A percentile compares a stretch with the other conserved stretches of the same genome.
These are phyloP conservation scores for Eimeria brunetti DNA, from an alignment of 169 alveolate genomes.

Conservation along the genomic window DNA sequence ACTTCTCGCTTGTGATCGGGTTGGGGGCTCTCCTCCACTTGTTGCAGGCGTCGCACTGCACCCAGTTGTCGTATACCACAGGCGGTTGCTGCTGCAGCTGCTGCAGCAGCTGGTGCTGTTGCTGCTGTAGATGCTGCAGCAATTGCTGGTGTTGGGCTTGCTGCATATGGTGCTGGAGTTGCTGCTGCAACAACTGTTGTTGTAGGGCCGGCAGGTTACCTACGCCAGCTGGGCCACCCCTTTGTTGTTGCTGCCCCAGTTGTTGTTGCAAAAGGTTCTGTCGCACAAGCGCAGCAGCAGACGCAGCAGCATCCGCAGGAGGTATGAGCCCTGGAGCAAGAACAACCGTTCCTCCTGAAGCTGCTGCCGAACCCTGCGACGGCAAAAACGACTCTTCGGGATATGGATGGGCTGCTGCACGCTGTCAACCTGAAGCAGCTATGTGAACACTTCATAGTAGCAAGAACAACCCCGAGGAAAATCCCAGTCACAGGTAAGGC, in stretches of 20 bases:
- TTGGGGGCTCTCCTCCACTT: slow-evolving; percentile 77
- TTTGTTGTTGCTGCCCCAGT: slow-evolving; percentile 35
- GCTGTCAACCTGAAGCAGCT: neutral
- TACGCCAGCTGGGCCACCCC: slow-evolving; percentile 46
- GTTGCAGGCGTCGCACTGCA: slow-evolving; percentile 80
- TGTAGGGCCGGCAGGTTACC: slow-evolving; percentile 36
- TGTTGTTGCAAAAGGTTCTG: slow-evolving; percentile 58
- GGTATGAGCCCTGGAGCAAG: slow-evolving; percentile 66
- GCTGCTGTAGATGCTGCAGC: slow-evolving; percentile 66
- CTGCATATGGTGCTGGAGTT: slow-evolving; percentile 71
- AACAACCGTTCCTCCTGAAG: slow-evolving; percentile 3
- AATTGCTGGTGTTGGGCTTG: slow-evolving; percentile 68
- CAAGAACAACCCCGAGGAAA: neutral
- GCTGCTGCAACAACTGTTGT: slow-evolving; percentile 75
- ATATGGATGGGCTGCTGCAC: slow-evolving; percentile 23
- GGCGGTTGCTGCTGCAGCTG: slow-evolving; percentile 56
- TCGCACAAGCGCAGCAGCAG: slow-evolving; percentile 62
- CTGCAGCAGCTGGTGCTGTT: slow-evolving; percentile 60
- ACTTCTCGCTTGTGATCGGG: slow-evolving; percentile 72
- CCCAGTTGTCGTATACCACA: slow-evolving; percentile 74
- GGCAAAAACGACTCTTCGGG: slow-evolving; percentile 36
- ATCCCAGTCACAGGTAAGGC: neutral
- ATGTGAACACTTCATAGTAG: neutral
- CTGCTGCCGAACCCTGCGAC: slow-evolving; percentile 68
- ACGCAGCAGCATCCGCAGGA: slow-evolving; percentile 52